Conservation (phyloP, 805 yeast species). For the Komagataella kurtzmanii region DNA sequence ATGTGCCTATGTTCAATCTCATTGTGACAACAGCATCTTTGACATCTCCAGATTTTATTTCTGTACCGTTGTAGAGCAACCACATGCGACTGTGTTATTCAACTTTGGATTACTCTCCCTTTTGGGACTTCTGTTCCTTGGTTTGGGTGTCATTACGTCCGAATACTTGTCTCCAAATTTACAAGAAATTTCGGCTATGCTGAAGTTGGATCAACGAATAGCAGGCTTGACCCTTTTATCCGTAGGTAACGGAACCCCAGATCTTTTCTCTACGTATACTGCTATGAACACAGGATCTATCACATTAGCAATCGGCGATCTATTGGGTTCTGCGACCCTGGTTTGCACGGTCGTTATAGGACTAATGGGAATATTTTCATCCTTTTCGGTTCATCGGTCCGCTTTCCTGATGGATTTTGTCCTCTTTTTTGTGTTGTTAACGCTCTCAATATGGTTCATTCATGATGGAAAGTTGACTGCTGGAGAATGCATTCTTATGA, state of each 20-base stretch:
- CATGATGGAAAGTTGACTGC: slow-evolving; percentile 39
- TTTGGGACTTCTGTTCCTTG: slow-evolving; percentile 33
- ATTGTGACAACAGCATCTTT: slow-evolving; percentile 10
- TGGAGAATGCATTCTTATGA: slow-evolving; percentile 44
- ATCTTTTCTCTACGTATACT: slow-evolving; percentile 69
- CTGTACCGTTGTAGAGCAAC: slow-evolving; percentile 7
- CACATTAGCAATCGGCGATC: slow-evolving; percentile 35
- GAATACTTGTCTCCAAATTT: slow-evolving; percentile 75
- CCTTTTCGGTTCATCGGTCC: slow-evolving; percentile 34
- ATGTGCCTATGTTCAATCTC: slow-evolving; percentile 9
- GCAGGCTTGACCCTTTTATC: slow-evolving; percentile 84
- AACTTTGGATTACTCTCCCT: slow-evolving; percentile 4
- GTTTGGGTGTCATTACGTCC: slow-evolving; percentile 70
- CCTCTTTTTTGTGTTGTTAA: slow-evolving; percentile 39
- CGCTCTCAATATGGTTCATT: slow-evolving; percentile 36
- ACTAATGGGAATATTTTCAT: slow-evolving; percentile 26
- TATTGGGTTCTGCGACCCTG: slow-evolving; percentile 41
- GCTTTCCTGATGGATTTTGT: slow-evolving; percentile 48
- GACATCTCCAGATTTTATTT: slow-evolving; percentile 12
- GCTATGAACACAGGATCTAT: slow-evolving; percentile 67
- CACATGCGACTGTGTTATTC: slow-evolving; percentile 2
- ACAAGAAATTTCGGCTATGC: slow-evolving; percentile 43
- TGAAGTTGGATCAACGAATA: slow-evolving; percentile 59
- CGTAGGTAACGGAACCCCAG: slow-evolving; percentile 88
- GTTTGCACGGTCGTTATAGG: slow-evolving; percentile 40